Conservation (phyloP, 2,329 filamentous ascomycete species). For the Teratosphaeria gauchensis region DNA sequence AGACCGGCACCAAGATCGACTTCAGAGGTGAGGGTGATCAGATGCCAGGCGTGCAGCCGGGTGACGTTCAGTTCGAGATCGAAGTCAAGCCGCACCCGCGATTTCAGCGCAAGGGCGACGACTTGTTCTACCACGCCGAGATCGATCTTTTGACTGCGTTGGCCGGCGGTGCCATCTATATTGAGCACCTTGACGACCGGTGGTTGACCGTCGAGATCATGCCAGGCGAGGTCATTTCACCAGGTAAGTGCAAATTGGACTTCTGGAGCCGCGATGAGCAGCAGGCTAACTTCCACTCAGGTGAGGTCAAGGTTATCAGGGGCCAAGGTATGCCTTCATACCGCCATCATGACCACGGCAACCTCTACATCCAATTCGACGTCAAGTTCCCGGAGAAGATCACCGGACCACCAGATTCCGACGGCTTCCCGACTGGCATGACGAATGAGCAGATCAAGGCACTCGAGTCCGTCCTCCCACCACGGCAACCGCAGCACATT, state of each 20-base stretch:
- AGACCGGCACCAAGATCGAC: conserved; percentile 89
- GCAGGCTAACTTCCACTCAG: conserved; percentile 36
- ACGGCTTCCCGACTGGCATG: conserved; percentile 33
- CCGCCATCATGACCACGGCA: conserved; percentile 89
- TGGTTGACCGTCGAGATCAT: conserved; percentile 91
- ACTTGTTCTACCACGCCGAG: conserved; percentile 88
- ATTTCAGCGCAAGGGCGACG: conserved; percentile 93
- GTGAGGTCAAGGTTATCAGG: conserved; percentile 83
- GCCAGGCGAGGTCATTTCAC: conserved; percentile 88
- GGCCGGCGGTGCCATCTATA: conserved; percentile 78
- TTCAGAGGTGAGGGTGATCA: conserved; percentile 97
- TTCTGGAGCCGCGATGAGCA: neutral
- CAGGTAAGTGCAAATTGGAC: conserved; percentile 51
- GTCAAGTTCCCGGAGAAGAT: conserved; percentile 78
- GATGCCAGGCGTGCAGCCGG: conserved; percentile 81
- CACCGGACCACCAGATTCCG: conserved; percentile 27
- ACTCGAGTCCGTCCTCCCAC: conserved; percentile 76
- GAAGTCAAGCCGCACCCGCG: conserved; percentile 96
- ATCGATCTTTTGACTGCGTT: conserved; percentile 93
- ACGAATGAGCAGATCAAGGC: conserved; percentile 62
- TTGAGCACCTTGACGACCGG: conserved; percentile 94
- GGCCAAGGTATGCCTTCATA: conserved; percentile 96
- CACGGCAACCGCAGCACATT: conserved; percentile 52
- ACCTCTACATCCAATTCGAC: conserved; percentile 94
- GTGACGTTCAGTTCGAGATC: conserved; percentile 97